phyloP scores from a whole-genome alignment of 2,329 filamentous ascomycete species.

The Apiospora rasikravindrae region DNA sequence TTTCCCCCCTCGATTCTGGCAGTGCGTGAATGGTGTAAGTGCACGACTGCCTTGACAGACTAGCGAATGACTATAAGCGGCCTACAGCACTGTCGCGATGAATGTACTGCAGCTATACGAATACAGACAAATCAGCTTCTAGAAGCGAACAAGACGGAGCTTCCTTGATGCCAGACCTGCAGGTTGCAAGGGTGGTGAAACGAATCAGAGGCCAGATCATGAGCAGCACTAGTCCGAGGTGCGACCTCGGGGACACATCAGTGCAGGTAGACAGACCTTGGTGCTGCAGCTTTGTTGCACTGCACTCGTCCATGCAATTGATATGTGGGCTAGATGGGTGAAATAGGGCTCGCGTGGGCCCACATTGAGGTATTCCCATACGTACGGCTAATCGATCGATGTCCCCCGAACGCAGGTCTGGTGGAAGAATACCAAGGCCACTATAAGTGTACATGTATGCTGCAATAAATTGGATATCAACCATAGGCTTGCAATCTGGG shows the following conservation, averaged over 20 bases:
- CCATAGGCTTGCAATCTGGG: neutral
- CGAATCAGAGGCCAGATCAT: constrained; percentile 6
- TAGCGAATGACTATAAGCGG: neutral
- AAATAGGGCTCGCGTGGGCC: neutral
- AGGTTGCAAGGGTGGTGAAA: constrained; percentile 13
- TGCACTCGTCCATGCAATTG: neutral
- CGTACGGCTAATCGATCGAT: neutral
- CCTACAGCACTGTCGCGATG: neutral
- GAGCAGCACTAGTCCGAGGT: constrained; percentile 8
- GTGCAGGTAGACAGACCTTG: neutral
- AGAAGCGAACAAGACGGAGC: constrained; percentile 2
- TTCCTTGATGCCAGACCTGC: constrained; percentile 14
- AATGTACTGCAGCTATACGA: neutral
- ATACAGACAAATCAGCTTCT: constrained; percentile 25
- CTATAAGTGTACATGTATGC: neutral
- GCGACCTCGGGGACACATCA: neutral
- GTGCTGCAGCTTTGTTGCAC: neutral
- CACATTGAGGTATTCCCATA: neutral
- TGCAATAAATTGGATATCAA: neutral
- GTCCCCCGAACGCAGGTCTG: neutral
- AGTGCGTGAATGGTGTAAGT: neutral
- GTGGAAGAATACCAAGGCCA: neutral
- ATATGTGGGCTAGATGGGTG: neutral
- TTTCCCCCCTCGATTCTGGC: neutral
- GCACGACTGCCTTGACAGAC: neutral